Evolutionary conservation across 2,329 filamentous ascomycete species (phyloP), one percentile per base, ranked within the genome.

Genomic region (Herpomyces periplanetae): DNA sequence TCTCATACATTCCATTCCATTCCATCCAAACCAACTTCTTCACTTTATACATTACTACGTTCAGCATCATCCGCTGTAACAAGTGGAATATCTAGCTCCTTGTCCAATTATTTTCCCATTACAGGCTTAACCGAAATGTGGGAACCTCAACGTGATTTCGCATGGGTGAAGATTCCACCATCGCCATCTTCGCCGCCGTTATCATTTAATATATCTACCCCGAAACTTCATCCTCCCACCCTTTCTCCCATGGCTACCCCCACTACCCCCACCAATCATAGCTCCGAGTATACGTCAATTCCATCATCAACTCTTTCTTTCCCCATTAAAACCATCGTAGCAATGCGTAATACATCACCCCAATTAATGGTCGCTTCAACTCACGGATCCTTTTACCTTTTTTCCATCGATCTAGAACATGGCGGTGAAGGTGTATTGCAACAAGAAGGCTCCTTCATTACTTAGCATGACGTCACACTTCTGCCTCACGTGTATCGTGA

Each of bases 291-390:
- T 13, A 39, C 39, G 10, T 31, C 34, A 10, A 31, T 37, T 12
- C 30, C 30, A 3, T 26, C 32, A 2, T 30, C 34, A 18, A 29
- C 23, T 7, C 30, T 26, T 13, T 32, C 32, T n/a, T 44, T 48
- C 0, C 59, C 66, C 0, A 39, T 85, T 15, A 50, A 65, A 27
- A 87, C 69, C 27, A 75, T 96, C n/a, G 80, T 96, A 16, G 75
- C 80, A 5, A 84, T 96, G 61, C 87, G 68, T 34, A 80, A 62
- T 31, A 85, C 60, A 34, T 73, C 65, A 11, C 80, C 80, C 1
- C 73, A 91, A 31, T 66, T 96, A 18, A 91, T 96, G 73, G 68
- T 91, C 0, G 73, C 88, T 7, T 96, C 80, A 0, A 88, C 64
- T 29, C 80, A 96, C 34, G 80, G 80, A 5, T 62, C 62, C 10